phyloP scores from a whole-genome alignment of 768 basidiomycete genomes.

The Favolaschia claudopus region DNA sequence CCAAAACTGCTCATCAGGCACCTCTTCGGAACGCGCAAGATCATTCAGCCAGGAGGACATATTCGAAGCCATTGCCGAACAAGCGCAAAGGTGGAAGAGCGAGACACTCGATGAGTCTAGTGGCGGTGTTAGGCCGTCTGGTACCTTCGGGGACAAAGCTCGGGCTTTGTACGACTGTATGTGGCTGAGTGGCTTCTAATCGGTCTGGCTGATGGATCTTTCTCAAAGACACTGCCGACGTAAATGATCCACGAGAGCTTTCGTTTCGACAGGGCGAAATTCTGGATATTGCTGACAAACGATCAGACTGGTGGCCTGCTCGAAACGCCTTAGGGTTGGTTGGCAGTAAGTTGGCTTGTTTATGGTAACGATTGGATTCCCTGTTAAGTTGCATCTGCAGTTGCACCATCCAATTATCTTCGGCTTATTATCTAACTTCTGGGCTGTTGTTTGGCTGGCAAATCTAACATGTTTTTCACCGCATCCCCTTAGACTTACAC shows the following conservation, averaged over 20 bases:
- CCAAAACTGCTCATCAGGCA: background rate
- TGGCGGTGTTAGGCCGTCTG: background rate
- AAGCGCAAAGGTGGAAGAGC: slow-evolving; percentile 3
- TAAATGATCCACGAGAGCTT: background rate
- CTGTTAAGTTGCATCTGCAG: no score
- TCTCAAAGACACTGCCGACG: background rate
- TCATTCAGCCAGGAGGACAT: slow-evolving; percentile 8
- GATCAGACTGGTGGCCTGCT: slow-evolving; percentile 1
- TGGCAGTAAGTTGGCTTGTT: slow-evolving; percentile 11
- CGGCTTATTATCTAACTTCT: no score
- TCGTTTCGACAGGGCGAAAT: slow-evolving; percentile 1
- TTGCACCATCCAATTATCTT: slow-evolving; percentile 86
- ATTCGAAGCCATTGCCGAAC: background rate
- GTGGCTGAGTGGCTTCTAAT: background rate
- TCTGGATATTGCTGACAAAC: background rate
- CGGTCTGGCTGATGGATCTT: no score
- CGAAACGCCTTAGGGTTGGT: background rate
- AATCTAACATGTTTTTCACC: no score
- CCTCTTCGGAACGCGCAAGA: background rate
- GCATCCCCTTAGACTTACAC: no score
- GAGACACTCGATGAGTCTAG: background rate
- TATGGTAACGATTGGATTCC: no score
- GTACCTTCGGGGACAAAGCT: background rate
- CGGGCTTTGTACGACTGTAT: slow-evolving; percentile 2
- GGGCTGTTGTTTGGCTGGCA: no score